These are phyloP conservation scores for Polytolypa hystricis DNA, from an alignment of 2,329 filamentous ascomycete genomes.

Conservation along the genomic window DNA sequence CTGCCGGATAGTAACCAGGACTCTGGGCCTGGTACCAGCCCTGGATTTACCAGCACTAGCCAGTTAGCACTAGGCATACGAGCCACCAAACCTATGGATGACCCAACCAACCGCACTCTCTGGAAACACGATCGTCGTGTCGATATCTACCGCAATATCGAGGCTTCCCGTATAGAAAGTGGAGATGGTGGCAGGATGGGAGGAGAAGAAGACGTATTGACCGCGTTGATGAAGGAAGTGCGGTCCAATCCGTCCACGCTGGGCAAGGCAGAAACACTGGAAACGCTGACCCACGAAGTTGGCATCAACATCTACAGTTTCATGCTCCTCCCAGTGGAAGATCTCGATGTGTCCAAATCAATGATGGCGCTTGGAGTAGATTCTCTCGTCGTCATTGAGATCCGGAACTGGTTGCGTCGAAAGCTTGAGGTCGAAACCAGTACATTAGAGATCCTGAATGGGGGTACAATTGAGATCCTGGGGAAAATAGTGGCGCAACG, in stretches of 20 bases:
- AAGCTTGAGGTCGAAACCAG: slow-evolving; percentile 12
- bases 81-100: background rate
- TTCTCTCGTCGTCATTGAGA: slow-evolving; percentile 21
- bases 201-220: background rate
- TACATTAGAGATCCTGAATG: slow-evolving; percentile 1
- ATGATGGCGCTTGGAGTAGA: slow-evolving; percentile 18
- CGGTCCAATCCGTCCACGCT: background rate
- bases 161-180: background rate
- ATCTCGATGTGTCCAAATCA: slow-evolving; percentile 13
- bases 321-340: slow-evolving; percentile 13
- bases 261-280: background rate
- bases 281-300: slow-evolving; percentile 11
- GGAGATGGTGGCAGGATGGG: background rate
- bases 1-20: background rate
- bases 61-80: background rate
- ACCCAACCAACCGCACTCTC: slow-evolving; percentile 2
- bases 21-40: background rate
- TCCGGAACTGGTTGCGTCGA: slow-evolving; percentile 18
- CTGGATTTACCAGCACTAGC: background rate
- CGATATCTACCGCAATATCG: slow-evolving; percentile 1
- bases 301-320: slow-evolving; percentile 14
- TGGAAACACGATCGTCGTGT: slow-evolving; percentile 1
- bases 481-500: background rate
- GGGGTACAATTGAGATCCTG: slow-evolving; percentile 2
- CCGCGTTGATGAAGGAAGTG: background rate